Evolutionary conservation across 805 yeast genomes (phyloP).

Genomic region (Candida vaughaniae): DNA sequence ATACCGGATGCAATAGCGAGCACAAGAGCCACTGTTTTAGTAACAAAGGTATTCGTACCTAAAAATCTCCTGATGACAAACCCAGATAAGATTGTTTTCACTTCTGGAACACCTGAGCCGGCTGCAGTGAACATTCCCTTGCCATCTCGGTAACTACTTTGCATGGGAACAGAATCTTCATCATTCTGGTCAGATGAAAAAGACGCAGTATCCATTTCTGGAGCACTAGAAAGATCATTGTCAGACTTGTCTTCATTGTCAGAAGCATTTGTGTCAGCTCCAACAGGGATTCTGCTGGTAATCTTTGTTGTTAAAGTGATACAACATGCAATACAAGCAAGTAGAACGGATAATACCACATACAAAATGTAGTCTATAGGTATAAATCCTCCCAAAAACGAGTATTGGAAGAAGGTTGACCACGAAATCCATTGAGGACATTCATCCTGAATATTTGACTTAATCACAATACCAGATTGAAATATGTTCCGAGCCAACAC

Average conservation of each 20-base stretch:
- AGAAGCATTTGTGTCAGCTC: not conserved
- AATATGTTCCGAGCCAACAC: slow-evolving; percentile 16
- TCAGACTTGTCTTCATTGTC: not conserved
- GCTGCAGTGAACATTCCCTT: slow-evolving; percentile 48
- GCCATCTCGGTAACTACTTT: slow-evolving; percentile 7
- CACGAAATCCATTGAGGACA: slow-evolving; percentile 48
- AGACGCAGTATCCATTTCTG: too few species aligned
- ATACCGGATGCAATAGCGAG: slow-evolving; percentile 59
- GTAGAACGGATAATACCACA: slow-evolving; percentile 31
- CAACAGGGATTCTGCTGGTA: slow-evolving; percentile 15
- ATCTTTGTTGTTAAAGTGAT: slow-evolving; percentile 49
- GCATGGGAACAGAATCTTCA: not conserved
- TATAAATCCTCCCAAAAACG: slow-evolving; percentile 8
- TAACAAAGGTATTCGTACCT: slow-evolving; percentile 50
- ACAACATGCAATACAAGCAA: slow-evolving; percentile 46
- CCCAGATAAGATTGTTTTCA: slow-evolving; percentile 58
- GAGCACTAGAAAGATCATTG: not conserved
- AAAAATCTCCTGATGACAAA: slow-evolving; percentile 53
- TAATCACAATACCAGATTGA: slow-evolving; percentile 19
- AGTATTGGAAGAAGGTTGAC: slow-evolving; percentile 30
- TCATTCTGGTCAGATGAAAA: not conserved
- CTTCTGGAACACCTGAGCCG: slow-evolving; percentile 65
- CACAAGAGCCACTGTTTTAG: slow-evolving; percentile 48
- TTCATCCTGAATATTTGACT: slow-evolving; percentile 5
- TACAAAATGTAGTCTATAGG: slow-evolving; percentile 36